phyloP scores from a whole-genome alignment of 2,329 filamentous ascomycete species.

The Penicillium sp. region DNA sequence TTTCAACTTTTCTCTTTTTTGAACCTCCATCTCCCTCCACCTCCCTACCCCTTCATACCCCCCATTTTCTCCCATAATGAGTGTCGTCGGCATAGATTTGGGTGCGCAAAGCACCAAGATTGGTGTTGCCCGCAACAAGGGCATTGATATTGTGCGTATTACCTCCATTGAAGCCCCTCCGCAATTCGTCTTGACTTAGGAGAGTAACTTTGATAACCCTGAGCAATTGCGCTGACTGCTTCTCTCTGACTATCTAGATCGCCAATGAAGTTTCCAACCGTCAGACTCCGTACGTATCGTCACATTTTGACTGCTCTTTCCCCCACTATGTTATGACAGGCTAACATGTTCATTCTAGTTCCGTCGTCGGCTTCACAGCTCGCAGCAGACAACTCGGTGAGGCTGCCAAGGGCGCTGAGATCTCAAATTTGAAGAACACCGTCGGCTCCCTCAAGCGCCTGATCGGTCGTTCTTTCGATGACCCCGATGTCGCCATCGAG shows the following conservation, averaged over 20 bases:
- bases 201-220: not conserved
- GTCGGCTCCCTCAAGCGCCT: slow-evolving; percentile 89
- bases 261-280: slow-evolving; percentile 99
- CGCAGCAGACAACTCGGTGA: slow-evolving; percentile 94
- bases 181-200: not conserved
- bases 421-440: slow-evolving; percentile 99
- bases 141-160: slow-evolving; percentile 91
- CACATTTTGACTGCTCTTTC: not conserved
- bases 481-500: slow-evolving; percentile 91
- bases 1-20: slow-evolving; percentile 15
- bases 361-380: slow-evolving; percentile 90
- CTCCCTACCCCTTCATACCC: slow-evolving; percentile 21
- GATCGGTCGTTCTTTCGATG: slow-evolving; percentile 76
- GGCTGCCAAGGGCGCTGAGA: slow-evolving; percentile 95
- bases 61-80: slow-evolving; percentile 47
- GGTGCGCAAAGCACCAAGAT: slow-evolving; percentile 96
- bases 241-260: slow-evolving; percentile 57
- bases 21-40: slow-evolving; percentile 22
- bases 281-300: slow-evolving; percentile 79
- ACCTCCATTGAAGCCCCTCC: slow-evolving; percentile 20
- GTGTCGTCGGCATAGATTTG: slow-evolving; percentile 80
- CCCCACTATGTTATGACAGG: slow-evolving; percentile 7
- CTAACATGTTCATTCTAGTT: slow-evolving; percentile 51
- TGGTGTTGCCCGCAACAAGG: slow-evolving; percentile 95
- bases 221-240: slow-evolving; percentile 16